Percentiles rank a stretch among this genome's conserved stretches.
Conservation (phyloP, 202 grass and related monocot species). For the Setaria italica region DNA sequence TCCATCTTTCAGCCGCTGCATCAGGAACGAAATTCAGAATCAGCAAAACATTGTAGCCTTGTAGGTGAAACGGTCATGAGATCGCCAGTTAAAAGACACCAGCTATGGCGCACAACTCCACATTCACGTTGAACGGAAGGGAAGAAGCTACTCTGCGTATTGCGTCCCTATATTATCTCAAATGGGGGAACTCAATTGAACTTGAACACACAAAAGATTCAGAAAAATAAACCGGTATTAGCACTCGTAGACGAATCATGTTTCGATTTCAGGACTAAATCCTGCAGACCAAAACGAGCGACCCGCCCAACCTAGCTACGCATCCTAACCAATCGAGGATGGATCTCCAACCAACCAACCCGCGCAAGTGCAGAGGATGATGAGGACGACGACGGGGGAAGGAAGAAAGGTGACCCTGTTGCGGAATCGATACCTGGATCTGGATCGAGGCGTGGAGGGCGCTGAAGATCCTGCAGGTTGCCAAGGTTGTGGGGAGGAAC, state of each 20-base stretch:
- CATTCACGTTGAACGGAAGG: background rate
- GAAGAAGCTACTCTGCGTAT: background rate
- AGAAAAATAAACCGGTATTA: background rate
- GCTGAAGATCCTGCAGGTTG: background rate
- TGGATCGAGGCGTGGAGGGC: background rate
- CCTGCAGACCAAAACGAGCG: background rate
- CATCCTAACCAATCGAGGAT: background rate
- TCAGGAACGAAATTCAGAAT: background rate
- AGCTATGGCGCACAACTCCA: background rate
- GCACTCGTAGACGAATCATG: background rate
- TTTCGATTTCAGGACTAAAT: background rate
- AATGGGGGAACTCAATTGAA: background rate
- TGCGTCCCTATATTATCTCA: background rate
- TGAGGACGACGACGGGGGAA: background rate
- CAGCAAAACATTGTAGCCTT: background rate
- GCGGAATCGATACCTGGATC: conserved; percentile 24
- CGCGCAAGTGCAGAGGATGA: background rate
- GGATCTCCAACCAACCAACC: background rate
- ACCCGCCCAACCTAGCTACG: background rate
- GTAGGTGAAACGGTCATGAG: background rate
- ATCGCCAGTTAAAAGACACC: background rate
- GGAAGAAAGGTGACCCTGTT: background rate
- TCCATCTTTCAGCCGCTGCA: conserved; percentile 59
- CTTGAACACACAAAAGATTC: background rate
- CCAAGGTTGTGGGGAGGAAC: no score